These are phyloP conservation scores for Stenocarpella maydis DNA, from an alignment of 2,329 filamentous ascomycete species.

Conservation along the genomic window DNA sequence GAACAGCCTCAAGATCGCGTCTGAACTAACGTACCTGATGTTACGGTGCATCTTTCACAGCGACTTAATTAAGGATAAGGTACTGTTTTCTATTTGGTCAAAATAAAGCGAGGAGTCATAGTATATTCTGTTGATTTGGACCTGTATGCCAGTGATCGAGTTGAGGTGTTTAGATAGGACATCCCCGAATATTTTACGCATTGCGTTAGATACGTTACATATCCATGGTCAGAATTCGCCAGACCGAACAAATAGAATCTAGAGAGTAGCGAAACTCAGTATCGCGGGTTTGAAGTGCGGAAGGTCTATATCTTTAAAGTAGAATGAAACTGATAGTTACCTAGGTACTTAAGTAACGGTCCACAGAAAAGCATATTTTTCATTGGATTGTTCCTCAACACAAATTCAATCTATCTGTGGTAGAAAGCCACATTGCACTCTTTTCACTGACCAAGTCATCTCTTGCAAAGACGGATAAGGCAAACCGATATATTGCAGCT, in stretches of 20 bases:
- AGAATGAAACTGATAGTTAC: not conserved
- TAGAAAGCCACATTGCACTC: not conserved
- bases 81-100: not conserved
- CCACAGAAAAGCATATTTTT: too few relatives aligned
- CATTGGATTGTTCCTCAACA: too few relatives aligned
- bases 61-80: not conserved
- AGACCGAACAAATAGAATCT: not conserved
- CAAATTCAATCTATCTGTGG: too few relatives aligned
- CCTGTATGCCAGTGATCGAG: not conserved
- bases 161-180: not conserved
- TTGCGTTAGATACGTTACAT: not conserved
- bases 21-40: not conserved
- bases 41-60: not conserved
- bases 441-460: not conserved
- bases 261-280: not conserved
- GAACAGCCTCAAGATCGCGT: not conserved
- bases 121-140: not conserved
- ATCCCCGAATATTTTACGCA: not conserved
- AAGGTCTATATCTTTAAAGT: not conserved
- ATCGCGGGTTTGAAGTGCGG: not conserved
- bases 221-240: not conserved
- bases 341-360: too few relatives aligned
- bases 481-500: not conserved
- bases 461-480: too few relatives aligned
- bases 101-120: not conserved